Conservation (phyloP, 108 stramenopile species). For the Fistulifera solaris region DNA sequence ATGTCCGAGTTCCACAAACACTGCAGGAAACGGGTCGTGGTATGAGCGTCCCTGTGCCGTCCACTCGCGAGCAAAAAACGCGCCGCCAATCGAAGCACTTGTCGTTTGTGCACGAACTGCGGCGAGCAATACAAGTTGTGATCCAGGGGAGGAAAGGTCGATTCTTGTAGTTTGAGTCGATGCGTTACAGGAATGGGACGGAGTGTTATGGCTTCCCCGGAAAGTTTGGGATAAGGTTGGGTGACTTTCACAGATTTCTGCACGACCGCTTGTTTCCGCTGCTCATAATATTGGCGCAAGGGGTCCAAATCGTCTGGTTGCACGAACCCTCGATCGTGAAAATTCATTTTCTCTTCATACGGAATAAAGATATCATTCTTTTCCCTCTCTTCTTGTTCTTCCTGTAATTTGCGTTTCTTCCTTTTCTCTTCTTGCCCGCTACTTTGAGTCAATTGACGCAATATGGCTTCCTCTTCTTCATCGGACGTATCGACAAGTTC, state of each 20-base stretch:
- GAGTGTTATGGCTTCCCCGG: neutral
- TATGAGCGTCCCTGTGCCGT: too few relatives aligned
- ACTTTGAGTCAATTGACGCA: conserved; percentile 17
- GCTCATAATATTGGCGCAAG: neutral
- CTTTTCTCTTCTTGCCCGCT: neutral
- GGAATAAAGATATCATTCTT: neutral
- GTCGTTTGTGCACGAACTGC: conserved; percentile 1
- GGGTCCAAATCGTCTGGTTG: conserved; percentile 6
- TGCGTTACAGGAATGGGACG: neutral
- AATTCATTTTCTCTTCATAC: neutral
- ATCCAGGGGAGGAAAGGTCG: neutral
- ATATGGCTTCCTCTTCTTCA: conserved; percentile 19
- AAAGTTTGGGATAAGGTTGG: conserved; percentile 5
- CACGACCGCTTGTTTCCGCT: neutral
- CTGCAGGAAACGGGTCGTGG: neutral
- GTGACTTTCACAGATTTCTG: conserved; percentile 9
- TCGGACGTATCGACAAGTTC: conserved; percentile 4
- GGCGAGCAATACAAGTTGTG: neutral
- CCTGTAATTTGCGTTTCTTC: too few relatives aligned
- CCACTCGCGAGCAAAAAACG: neutral
- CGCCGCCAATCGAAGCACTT: conserved; percentile 2
- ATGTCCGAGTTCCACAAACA: neutral
- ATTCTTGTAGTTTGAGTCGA: neutral
- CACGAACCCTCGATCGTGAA: conserved; percentile 1
- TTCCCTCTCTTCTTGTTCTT: too few relatives aligned